Evolutionary conservation across 1,139 yeast genomes (phyloP), one percentile per base, ranked within the genome.

Genomic region (Eremothecium cymbalariae): DNA sequence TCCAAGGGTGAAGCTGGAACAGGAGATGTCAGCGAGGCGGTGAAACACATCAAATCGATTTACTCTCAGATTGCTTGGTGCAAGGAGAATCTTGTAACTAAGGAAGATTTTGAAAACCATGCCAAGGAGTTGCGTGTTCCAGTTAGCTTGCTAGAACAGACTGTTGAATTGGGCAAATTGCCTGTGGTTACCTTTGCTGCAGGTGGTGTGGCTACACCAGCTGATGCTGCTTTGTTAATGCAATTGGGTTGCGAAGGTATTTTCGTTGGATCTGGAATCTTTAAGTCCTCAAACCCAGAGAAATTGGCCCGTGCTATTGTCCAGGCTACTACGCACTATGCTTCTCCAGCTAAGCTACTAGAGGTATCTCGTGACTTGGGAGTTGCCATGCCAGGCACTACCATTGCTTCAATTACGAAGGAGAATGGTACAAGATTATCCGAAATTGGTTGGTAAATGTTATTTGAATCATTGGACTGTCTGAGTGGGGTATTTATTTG

Each of bases 1-100:
- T 78, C 93, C 44, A 83, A 82, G 62, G 94, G 94, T 45, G 94
- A 81, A 59, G 93, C 94, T 15, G 94, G 94, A 31, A 82, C 94
- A 28, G 94, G 94, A 34, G 94, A 82, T 57, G 78, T 82, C 36
- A 74, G 84, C 20, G 90, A 82, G 56, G 94, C 94, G n/a, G 86
- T 82, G 37, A 73, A 70, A 51, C 94, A 82, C 57, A 77, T 81
- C 44, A 68, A 74, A 38, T 66, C 69, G 43, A 77, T 82, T 52
- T 68, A 66, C 40, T 55, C 62, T 37, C 74, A 81, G 50, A 77
- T 82, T 48, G 38, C 43, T 12, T 36, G 28, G 8, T 43, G 37
- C 26, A 37, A 44, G 33, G 63, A 64, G 34, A 62, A 65, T 25
- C 72, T 76, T 13, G 59, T 64, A 43, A 58, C 67, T 29, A 72